Evolutionary conservation across 805 yeast species (phyloP), one percentile per base, ranked within the genome.

Genomic region (Pichia nanzhaoensis): DNA sequence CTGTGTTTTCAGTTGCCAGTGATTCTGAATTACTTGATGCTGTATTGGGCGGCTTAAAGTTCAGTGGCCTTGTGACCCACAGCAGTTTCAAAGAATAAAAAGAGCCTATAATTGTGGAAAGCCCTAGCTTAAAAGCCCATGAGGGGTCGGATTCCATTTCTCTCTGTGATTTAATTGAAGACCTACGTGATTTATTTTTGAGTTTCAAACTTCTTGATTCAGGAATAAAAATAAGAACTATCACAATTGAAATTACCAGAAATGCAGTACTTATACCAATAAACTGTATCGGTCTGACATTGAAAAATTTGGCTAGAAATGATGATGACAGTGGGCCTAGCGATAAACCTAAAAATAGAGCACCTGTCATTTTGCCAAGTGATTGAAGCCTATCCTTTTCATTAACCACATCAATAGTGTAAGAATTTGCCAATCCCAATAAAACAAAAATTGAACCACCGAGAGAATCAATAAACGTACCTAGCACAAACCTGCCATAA

Each of bases 331-430:
- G 49, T 0, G 95, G 93, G 1, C 91, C 93, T 8, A 73, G 12
- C 1, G 82, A 82, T 51, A 78, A 55, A 0, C 89, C 84, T 3
- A 73, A 67, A 54, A 75, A 81, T 41, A 83, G 61, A 16, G 75
- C 62, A 10, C 90, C 85, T 57, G 74, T 67, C 21, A 75, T 65
- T 24, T 77, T 64, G 12, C 90, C 86, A 51, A 85, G 66, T 18
- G 73, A 68, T 43, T 74, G 70, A 20, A 78, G 73, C 49, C 95
- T 66, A 45, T 75, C 69, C 30, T 68, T 70, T 1, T 85, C 74
- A 18, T 79, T 82, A 6, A 80, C 80, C 34, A 86, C 78, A 64
- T 88, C 96, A 4, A 87, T 69, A 16, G 84, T 71, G 57, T 86
- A 88, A 48, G 90, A 77, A 56, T 81, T 81, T 12, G 78, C 66